These are phyloP conservation scores for Melaleuca quinquenervia DNA, from an alignment of 345 rosid genomes.

Conservation along the genomic window DNA sequence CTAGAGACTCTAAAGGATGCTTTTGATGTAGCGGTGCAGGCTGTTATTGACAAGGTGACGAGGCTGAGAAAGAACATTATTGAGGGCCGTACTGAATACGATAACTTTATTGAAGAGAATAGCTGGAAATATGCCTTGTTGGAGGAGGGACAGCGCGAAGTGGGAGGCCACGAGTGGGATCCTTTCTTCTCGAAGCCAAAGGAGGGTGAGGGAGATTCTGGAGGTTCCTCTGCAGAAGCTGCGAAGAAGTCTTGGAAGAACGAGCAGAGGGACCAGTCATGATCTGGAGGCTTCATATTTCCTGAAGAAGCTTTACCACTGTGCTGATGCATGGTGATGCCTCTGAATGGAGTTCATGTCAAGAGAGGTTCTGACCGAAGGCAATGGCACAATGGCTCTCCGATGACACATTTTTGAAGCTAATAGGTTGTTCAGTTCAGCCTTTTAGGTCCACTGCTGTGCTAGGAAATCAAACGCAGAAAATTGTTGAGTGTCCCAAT, in stretches of 20 bases:
- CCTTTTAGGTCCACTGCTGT: not conserved
- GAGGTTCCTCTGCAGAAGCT: slow-evolving; percentile 10
- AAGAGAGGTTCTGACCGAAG: not conserved
- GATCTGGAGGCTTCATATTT: not conserved
- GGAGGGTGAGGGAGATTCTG: slow-evolving; percentile 7
- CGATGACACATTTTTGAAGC: not conserved
- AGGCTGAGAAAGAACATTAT: slow-evolving; percentile 33
- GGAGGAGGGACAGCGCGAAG: slow-evolving; percentile 12
- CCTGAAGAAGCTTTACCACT: not conserved
- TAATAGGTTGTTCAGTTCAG: not conserved
- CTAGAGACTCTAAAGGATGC: slow-evolving; percentile 36
- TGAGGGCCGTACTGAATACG: slow-evolving; percentile 8
- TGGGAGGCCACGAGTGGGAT: slow-evolving; percentile 10
- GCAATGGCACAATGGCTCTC: not conserved
- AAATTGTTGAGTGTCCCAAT: not conserved
- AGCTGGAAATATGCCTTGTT: slow-evolving; percentile 11
- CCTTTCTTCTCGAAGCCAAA: slow-evolving; percentile 16
- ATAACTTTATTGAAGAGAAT: slow-evolving; percentile 13
- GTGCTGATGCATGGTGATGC: not conserved
- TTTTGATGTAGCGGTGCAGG: slow-evolving; percentile 37
- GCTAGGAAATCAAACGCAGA: not conserved
- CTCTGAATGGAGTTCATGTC: not conserved
- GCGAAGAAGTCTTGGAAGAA: slow-evolving; percentile 16
- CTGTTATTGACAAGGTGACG: slow-evolving; percentile 36
- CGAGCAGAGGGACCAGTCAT: slow-evolving; percentile 8